phyloP scores from a whole-genome alignment of 306 rosid species.

The Boehmeria nivea region DNA sequence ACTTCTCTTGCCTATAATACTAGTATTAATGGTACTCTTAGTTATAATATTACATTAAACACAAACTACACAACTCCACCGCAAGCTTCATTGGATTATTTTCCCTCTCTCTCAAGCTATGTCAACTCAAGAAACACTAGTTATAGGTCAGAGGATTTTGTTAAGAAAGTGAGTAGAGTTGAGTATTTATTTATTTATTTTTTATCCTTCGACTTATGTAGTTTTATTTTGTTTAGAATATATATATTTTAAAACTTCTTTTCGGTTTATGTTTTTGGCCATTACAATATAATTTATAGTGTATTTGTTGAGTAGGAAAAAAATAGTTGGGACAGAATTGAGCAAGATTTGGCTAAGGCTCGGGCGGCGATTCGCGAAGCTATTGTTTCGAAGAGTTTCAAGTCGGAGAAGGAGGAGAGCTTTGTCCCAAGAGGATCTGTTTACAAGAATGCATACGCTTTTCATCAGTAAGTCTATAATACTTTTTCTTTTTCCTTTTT shows the following conservation, averaged over 20 bases:
- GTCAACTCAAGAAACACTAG: slow-evolving; percentile 10
- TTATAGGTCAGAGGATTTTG: neutral
- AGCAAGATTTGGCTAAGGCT: slow-evolving; percentile 37
- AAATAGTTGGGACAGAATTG: slow-evolving; percentile 23
- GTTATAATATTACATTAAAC: neutral
- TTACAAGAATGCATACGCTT: slow-evolving; percentile 39
- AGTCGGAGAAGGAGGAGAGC: slow-evolving; percentile 24
- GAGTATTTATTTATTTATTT: neutral
- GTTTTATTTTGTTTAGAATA: too few relatives aligned
- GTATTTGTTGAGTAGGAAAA: slow-evolving; percentile 16
- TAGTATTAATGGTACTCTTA: neutral
- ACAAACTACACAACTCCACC: slow-evolving; percentile 12
- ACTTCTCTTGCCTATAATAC: neutral
- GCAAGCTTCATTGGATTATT: slow-evolving; percentile 1
- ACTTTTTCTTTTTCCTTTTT: neutral
- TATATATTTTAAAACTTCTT: neutral
- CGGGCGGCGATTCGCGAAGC: slow-evolving; percentile 39
- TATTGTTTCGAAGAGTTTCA: slow-evolving; percentile 11
- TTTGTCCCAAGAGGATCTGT: slow-evolving; percentile 48
- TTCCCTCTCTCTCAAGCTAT: slow-evolving; percentile 5
- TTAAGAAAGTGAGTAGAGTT: slow-evolving; percentile 11
- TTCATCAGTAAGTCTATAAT: slow-evolving; percentile 26
- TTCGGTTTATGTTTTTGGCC: neutral
- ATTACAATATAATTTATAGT: neutral
- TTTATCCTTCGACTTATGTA: too few relatives aligned